A percentile compares a stretch with the other conserved stretches of the same genome.
These are phyloP conservation scores for Gillenia trifoliata DNA, from an alignment of 306 rosid genomes.

Conservation along the genomic window DNA sequence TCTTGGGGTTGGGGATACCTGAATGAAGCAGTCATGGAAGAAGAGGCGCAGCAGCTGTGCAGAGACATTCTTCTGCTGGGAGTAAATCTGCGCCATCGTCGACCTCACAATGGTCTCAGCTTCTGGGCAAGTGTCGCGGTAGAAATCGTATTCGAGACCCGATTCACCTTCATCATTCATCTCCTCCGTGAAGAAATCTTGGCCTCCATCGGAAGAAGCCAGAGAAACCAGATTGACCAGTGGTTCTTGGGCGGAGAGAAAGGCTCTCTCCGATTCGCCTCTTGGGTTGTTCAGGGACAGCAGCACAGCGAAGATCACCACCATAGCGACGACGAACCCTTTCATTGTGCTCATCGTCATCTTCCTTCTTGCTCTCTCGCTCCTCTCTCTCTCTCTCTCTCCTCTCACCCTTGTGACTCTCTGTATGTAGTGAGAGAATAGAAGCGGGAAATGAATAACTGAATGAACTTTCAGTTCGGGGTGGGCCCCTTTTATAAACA, in stretches of 20 bases:
- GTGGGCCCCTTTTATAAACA: background rate
- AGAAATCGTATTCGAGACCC: constrained; percentile 58
- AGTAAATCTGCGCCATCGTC: constrained; percentile 41
- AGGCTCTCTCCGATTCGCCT: constrained; percentile 22
- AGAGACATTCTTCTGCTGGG: constrained; percentile 40
- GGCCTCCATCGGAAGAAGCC: background rate
- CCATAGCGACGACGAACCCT: constrained; percentile 4
- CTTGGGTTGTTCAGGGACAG: constrained; percentile 37
- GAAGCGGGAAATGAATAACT: constrained; percentile 14
- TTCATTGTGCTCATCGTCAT: background rate
- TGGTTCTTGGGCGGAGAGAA: background rate
- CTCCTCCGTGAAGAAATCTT: constrained; percentile 10
- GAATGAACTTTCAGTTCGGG: background rate
- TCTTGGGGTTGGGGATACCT: constrained; percentile 23
- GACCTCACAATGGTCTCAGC: constrained; percentile 57
- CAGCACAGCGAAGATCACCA: constrained; percentile 33
- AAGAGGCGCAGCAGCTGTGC: constrained; percentile 75
- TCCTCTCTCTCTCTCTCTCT: background rate
- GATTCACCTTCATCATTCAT: constrained; percentile 39
- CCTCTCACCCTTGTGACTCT: background rate
- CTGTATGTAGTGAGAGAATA: background rate
- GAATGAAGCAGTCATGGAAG: constrained; percentile 87
- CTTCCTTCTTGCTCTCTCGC: background rate
- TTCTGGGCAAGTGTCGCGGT: constrained; percentile 50
- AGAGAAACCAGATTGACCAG: constrained; percentile 8